Evolutionary conservation across 1,284 basidiomycete species (phyloP).

Genomic region (Retiboletus flavoniger): DNA sequence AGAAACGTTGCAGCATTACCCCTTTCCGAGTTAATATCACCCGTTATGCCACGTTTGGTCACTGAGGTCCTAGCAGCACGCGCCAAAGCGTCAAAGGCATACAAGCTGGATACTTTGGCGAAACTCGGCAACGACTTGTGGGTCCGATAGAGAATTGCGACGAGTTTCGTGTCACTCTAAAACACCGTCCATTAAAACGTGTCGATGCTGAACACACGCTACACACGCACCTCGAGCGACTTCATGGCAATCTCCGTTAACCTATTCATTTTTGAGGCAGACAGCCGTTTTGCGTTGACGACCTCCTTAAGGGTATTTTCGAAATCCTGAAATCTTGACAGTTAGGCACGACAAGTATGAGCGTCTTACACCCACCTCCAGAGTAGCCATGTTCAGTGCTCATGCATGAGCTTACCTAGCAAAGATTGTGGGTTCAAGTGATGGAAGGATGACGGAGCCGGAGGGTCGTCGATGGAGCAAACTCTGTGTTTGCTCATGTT

Average conservation of each 20-base stretch:
- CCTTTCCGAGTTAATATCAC: constrained; percentile 52
- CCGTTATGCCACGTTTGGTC: constrained; percentile 61
- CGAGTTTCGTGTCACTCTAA: constrained; percentile 80
- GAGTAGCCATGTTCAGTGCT: constrained; percentile 23
- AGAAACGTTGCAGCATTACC: constrained; percentile 82
- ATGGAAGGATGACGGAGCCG: constrained; percentile 3
- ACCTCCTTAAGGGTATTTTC: constrained; percentile 76
- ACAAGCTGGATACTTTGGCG: constrained; percentile 80
- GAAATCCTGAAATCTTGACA: constrained; percentile 56
- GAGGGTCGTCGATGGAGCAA: constrained; percentile 5
- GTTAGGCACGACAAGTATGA: constrained; percentile 1
- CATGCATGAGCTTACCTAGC: constrained; percentile 22
- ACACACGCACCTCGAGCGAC: constrained; percentile 62
- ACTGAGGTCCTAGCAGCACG: constrained; percentile 73
- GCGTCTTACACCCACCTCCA: constrained; percentile 21
- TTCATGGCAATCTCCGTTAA: constrained; percentile 73
- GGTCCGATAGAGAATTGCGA: constrained; percentile 80
- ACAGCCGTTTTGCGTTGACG: constrained; percentile 77
- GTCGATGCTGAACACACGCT: not conserved
- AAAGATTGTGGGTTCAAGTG: constrained; percentile 2
- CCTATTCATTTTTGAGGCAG: constrained; percentile 76
- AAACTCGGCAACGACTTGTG: constrained; percentile 71
- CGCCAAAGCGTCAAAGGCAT: constrained; percentile 87
- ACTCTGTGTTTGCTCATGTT: constrained; percentile 30
- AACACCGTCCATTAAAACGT: constrained; percentile 6